A percentile compares a stretch with the other conserved stretches of the same genome.
phyloP scores from a whole-genome alignment of 768 basidiomycete species.

The Pisolithus tinctorius region DNA sequence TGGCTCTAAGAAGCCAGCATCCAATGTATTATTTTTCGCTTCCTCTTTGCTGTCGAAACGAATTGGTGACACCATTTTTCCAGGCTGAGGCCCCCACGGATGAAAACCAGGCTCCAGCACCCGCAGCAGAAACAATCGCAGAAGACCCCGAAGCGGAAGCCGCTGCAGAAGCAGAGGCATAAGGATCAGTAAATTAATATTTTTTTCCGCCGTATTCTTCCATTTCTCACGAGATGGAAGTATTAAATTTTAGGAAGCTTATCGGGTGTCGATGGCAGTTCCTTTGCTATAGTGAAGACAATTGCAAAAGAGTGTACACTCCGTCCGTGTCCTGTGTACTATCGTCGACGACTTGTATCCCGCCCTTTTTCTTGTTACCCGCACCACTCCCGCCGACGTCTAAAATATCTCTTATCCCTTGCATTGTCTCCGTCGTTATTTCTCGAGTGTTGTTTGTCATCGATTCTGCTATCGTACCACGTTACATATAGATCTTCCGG shows the following conservation, averaged over 20 bases:
- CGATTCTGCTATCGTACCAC: constrained; percentile 16
- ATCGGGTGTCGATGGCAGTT: constrained; percentile 10
- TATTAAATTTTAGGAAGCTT: constrained; percentile 13
- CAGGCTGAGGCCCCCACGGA: constrained; percentile 31
- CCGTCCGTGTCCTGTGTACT: constrained; percentile 22
- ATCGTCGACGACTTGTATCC: constrained; percentile 28
- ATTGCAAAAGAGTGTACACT: constrained; percentile 28
- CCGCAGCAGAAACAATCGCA: constrained; percentile 43
- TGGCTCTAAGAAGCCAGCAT: constrained; percentile 56
- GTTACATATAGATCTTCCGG: constrained; percentile 7
- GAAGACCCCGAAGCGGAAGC: constrained; percentile 48
- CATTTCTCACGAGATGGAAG: constrained; percentile 6
- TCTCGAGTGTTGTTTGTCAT: constrained; percentile 12
- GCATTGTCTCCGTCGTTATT: constrained; percentile 14
- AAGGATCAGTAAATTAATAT: constrained; percentile 10
- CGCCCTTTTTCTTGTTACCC: constrained; percentile 5
- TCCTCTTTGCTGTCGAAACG: not conserved
- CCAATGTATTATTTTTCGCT: constrained; percentile 36
- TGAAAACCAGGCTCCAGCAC: constrained; percentile 33
- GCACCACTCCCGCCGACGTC: constrained; percentile 11
- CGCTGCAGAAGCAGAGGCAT: constrained; percentile 33
- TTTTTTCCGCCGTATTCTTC: not conserved
- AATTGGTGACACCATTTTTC: not conserved
- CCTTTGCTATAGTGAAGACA: constrained; percentile 11
- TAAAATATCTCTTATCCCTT: not conserved